These are phyloP conservation scores for Cercospora nicotianae DNA, from an alignment of 2,329 filamentous ascomycete species.

Conservation along the genomic window DNA sequence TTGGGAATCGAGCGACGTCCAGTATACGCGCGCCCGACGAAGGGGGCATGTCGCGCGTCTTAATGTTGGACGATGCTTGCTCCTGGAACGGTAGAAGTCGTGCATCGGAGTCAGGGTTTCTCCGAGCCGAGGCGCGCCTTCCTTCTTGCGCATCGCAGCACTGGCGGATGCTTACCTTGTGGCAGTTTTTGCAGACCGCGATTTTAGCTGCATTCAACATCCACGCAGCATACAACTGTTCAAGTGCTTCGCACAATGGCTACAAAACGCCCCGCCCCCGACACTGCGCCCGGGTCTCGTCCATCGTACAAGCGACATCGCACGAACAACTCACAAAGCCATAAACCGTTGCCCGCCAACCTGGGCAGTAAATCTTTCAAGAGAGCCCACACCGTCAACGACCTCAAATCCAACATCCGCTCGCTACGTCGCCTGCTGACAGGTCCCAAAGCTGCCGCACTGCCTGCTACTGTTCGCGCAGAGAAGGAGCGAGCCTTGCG, in stretches of 20 bases:
- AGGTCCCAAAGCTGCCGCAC: conserved; percentile 50
- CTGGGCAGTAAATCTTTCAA: conserved; percentile 34
- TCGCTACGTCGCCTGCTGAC: conserved; percentile 67
- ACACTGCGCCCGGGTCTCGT: conserved; percentile 3
- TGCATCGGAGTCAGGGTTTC: neutral
- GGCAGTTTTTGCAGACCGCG: neutral
- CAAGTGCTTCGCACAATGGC: conserved; percentile 20
- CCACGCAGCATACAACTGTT: neutral
- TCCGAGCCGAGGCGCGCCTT: neutral
- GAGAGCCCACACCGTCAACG: conserved; percentile 50
- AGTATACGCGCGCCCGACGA: conserved; percentile 17
- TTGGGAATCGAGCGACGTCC: conserved; percentile 13
- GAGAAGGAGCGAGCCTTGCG: conserved; percentile 72
- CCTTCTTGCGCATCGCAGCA: neutral
- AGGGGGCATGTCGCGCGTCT: conserved; percentile 12
- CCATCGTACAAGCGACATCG: conserved; percentile 7
- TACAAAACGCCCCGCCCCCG: conserved; percentile 27
- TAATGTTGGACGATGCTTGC: neutral
- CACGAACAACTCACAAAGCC: conserved; percentile 18
- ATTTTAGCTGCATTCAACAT: neutral
- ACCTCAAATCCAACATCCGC: conserved; percentile 70
- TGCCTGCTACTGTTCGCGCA: conserved; percentile 67
- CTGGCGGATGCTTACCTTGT: neutral
- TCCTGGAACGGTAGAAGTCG: neutral
- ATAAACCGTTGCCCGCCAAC: conserved; percentile 21